These are phyloP conservation scores for Mortierella sp. DNA, from an alignment of 371 early-diverging fungal genomes.

Conservation along the genomic window DNA sequence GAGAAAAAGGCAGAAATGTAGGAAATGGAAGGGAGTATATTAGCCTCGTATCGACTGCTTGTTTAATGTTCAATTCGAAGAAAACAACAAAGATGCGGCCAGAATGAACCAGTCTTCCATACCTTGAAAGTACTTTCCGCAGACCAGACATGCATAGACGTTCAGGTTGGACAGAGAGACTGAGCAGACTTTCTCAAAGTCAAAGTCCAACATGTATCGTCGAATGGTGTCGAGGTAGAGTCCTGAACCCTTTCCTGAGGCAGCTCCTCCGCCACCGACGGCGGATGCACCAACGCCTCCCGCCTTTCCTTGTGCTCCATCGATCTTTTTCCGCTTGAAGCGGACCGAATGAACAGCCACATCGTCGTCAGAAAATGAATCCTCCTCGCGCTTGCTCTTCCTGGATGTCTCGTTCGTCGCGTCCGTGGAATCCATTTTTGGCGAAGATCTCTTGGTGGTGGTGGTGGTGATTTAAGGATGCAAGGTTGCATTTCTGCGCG, in stretches of 20 bases:
- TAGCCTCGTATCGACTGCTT: too few species aligned
- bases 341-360: conserved; percentile 48
- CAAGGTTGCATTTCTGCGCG: too few species aligned
- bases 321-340: conserved; percentile 39
- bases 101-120: conserved; percentile 1
- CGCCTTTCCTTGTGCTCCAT: not conserved
- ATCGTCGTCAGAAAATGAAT: conserved; percentile 40
- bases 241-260: conserved; percentile 44
- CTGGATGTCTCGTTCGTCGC: conserved; percentile 7
- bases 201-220: conserved; percentile 96
- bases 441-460: not conserved
- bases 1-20: too few species aligned
- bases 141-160: conserved; percentile 97
- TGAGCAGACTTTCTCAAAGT: conserved; percentile 97
- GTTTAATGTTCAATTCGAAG: too few species aligned
- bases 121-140: conserved; percentile 98
- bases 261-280: not conserved
- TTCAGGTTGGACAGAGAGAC: conserved; percentile 94
- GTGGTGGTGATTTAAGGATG: too few species aligned
- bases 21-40: too few species aligned
- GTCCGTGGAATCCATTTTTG: conserved; percentile 19
- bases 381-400: conserved; percentile 42
- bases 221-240: conserved; percentile 70
- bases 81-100: not conserved
- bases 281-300: conserved; percentile 6